phyloP scores from a whole-genome alignment of 495 filamentous ascomycete species.

The Penicillium verhagenii region DNA sequence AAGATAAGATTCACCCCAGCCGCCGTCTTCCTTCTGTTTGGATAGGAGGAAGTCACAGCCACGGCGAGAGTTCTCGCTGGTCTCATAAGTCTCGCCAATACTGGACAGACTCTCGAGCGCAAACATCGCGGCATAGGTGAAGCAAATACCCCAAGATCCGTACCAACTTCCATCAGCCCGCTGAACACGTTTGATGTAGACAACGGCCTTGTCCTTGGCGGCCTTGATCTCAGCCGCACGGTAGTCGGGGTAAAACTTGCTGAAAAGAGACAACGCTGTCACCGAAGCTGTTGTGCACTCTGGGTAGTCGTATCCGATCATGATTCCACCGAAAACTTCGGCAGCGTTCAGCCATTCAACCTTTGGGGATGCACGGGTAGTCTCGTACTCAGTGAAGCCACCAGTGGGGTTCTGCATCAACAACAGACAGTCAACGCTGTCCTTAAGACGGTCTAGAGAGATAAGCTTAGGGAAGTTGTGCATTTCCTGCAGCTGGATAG shows the following conservation, averaged over 20 bases:
- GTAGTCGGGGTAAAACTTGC: slow-evolving; percentile 77
- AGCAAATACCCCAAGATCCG: slow-evolving; percentile 96
- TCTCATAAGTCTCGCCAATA: slow-evolving; percentile 77
- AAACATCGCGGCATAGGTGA: slow-evolving; percentile 95
- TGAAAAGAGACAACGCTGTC: slow-evolving; percentile 83
- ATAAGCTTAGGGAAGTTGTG: slow-evolving; percentile 74
- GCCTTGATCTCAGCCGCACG: slow-evolving; percentile 68
- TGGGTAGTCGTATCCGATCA: slow-evolving; percentile 97
- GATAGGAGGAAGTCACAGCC: slow-evolving; percentile 84
- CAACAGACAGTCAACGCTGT: slow-evolving; percentile 85
- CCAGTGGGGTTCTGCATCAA: slow-evolving; percentile 90
- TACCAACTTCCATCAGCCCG: slow-evolving; percentile 89
- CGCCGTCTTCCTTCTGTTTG: slow-evolving; percentile 82
- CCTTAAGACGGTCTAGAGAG: slow-evolving; percentile 70
- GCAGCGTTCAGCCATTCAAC: slow-evolving; percentile 89
- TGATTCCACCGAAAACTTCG: slow-evolving; percentile 94
- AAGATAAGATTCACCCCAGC: slow-evolving; percentile 94
- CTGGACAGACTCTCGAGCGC: slow-evolving; percentile 82
- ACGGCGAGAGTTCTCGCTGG: slow-evolving; percentile 63
- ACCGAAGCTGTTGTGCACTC: slow-evolving; percentile 96
- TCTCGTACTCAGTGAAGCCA: slow-evolving; percentile 89
- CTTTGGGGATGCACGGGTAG: slow-evolving; percentile 69
- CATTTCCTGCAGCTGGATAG: slow-evolving; percentile 79
- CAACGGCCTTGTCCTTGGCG: slow-evolving; percentile 68
- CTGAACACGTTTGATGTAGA: slow-evolving; percentile 79